phyloP scores from a whole-genome alignment of 768 basidiomycete species.

The Xerocomellus chrysenteron region DNA sequence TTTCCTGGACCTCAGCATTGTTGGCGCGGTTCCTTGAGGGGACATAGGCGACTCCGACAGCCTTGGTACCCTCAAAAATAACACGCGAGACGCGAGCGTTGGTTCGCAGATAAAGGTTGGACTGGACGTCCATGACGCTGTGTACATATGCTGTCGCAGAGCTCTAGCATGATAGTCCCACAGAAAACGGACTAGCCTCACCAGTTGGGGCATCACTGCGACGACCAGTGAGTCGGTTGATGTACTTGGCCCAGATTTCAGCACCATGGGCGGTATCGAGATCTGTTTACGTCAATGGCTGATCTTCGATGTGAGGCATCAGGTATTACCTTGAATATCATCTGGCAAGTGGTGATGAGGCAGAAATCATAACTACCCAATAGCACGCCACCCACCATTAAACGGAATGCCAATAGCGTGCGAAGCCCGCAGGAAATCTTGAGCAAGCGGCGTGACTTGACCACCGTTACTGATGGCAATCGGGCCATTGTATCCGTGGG shows the following conservation, averaged over 20 bases:
- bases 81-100: constrained; percentile 69
- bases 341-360: constrained; percentile 35
- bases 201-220: constrained; percentile 72
- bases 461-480: constrained; percentile 74
- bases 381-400: constrained; percentile 46
- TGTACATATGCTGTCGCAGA: constrained; percentile 55
- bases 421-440: constrained; percentile 66
- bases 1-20: constrained; percentile 52
- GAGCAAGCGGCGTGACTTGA: constrained; percentile 58
- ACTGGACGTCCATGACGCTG: constrained; percentile 68
- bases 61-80: constrained; percentile 70
- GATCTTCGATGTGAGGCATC: background rate
- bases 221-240: constrained; percentile 70
- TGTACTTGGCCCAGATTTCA: constrained; percentile 77
- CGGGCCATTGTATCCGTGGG: constrained; percentile 72
- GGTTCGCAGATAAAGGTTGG: constrained; percentile 63
- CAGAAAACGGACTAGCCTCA: constrained; percentile 19
- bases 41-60: constrained; percentile 70
- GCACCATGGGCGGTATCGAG: constrained; percentile 58
- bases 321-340: constrained; percentile 53
- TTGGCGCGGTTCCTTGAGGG: constrained; percentile 59
- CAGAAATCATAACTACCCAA: background rate
- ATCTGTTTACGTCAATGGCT: constrained; percentile 36
- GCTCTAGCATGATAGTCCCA: background rate
- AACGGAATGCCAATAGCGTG: constrained; percentile 62